Evolutionary conservation across 305 asterid genomes (phyloP).

Genomic region (Withania somnifera): DNA sequence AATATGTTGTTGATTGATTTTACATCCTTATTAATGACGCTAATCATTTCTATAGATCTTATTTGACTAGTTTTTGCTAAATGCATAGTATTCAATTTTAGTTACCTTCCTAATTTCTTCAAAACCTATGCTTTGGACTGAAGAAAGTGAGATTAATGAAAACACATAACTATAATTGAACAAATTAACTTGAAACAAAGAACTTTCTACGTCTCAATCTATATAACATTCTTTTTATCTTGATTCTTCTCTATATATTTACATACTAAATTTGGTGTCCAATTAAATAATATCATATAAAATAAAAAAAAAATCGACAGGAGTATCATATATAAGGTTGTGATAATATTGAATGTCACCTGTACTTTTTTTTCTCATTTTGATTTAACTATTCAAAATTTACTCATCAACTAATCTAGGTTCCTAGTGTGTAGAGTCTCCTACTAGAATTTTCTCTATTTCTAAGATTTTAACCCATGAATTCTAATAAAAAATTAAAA

Average conservation of each 20-base stretch:
- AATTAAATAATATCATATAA: background rate
- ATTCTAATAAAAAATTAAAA: background rate
- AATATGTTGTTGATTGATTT: background rate
- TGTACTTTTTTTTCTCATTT: background rate
- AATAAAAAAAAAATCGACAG: background rate
- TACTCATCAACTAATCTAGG: background rate
- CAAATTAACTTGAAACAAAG: background rate
- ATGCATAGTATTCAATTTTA: background rate
- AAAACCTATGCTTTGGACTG: background rate
- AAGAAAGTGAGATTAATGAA: background rate
- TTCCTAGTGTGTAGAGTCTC: rapidly evolving
- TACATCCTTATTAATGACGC: constrained; percentile 4
- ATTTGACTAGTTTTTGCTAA: background rate
- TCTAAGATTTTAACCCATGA: background rate
- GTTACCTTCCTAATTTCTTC: background rate
- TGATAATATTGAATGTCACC: background rate
- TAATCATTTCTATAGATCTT: background rate
- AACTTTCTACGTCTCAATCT: background rate
- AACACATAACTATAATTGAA: background rate
- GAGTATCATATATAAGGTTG: background rate
- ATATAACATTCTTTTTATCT: background rate
- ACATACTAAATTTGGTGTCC: background rate
- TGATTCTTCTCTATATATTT: background rate
- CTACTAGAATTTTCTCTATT: background rate
- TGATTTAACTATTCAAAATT: background rate